phyloP scores from a whole-genome alignment of 495 filamentous ascomycete genomes.

The Penicillium crystallinum region DNA sequence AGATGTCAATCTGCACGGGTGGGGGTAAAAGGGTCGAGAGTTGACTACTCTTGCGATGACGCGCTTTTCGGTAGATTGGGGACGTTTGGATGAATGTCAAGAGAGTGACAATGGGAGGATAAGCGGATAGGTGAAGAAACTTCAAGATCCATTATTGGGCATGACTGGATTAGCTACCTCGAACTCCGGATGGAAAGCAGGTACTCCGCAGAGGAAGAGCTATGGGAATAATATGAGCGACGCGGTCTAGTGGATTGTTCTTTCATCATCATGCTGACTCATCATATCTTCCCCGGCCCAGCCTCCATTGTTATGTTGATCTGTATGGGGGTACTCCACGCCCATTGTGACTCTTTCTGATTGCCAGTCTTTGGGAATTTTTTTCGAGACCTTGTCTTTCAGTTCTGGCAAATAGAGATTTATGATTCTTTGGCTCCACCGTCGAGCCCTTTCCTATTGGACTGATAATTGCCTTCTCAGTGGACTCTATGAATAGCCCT shows the following conservation, averaged over 20 bases:
- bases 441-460: not conserved
- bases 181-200: not conserved
- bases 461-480: not conserved
- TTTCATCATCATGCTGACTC: conserved; percentile 9
- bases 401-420: not conserved
- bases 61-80: not conserved
- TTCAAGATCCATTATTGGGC: conserved; percentile 4
- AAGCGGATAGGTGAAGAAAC: not conserved
- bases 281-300: not conserved
- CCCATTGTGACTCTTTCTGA: not conserved
- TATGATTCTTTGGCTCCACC: not conserved
- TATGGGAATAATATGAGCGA: conserved; percentile 2
- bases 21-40: not conserved
- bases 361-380: not conserved
- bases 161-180: not conserved
- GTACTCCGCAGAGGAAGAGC: not conserved
- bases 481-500: not conserved
- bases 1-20: not conserved
- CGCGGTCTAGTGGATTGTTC: not conserved
- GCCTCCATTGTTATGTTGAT: not conserved
- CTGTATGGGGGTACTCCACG: not conserved
- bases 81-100: not conserved
- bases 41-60: conserved; percentile 7
- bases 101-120: not conserved
- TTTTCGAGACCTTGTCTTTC: not conserved